Conservation (phyloP, 148 eudicot species). For the Heliamphora exappendiculata region DNA sequence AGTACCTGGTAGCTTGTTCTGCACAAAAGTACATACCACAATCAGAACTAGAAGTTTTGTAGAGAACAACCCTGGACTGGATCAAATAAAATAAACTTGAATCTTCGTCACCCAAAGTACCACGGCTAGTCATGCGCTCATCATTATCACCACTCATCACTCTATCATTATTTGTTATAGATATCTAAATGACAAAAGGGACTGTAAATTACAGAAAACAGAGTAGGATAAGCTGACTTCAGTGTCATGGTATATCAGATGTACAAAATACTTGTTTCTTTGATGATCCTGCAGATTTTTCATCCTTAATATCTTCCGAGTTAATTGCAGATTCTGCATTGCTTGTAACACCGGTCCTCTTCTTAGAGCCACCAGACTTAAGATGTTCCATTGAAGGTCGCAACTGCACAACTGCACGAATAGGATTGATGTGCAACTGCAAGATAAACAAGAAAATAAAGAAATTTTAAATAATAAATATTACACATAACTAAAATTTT, state of each 20-base stretch:
- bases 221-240: not conserved
- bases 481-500: not conserved
- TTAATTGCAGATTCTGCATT: constrained; percentile 25
- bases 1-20: constrained; percentile 34
- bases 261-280: constrained; percentile 41
- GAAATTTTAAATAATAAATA: not conserved
- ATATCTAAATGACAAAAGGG: not conserved
- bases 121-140: not conserved
- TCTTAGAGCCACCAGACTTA: constrained; percentile 31
- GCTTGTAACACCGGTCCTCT: constrained; percentile 19
- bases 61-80: not conserved
- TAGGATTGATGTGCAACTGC: constrained; percentile 87
- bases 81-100: not conserved
- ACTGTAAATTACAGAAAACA: not conserved
- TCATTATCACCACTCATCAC: not conserved
- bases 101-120: not conserved
- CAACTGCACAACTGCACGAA: constrained; percentile 77
- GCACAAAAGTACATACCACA: constrained; percentile 20
- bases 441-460: constrained; percentile 20
- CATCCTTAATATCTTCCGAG: constrained; percentile 35
- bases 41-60: constrained; percentile 12
- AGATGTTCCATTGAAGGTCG: constrained; percentile 71
- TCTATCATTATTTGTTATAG: not conserved
- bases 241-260: constrained; percentile 1
- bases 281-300: constrained; percentile 34